A percentile compares a stretch with the other conserved stretches of the same genome.
Evolutionary conservation across 257 asterid genomes (phyloP).

Genomic region (Gentiana dahurica): DNA sequence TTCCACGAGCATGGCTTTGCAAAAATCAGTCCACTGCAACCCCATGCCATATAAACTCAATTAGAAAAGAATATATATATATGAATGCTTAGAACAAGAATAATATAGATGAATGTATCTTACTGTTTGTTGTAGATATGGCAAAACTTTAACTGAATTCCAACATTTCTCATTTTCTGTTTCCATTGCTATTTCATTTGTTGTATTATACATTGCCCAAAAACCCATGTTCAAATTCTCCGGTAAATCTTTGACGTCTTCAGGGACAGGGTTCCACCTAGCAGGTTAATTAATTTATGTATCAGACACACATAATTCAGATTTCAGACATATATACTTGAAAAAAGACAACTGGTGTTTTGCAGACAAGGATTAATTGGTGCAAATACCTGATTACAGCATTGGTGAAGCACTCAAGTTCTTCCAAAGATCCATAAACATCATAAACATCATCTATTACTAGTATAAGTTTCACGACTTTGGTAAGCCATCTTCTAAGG

Average conservation of each 20-base stretch:
- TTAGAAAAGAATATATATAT: conserved; percentile 39
- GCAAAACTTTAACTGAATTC: conserved; percentile 26
- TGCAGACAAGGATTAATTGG: conserved; percentile 30
- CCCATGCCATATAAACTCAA: conserved; percentile 55
- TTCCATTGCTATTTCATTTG: too few relatives aligned
- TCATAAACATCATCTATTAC: conserved; percentile 61
- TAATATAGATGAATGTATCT: neutral
- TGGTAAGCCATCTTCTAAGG: conserved; percentile 42
- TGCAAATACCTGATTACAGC: conserved; percentile 35
- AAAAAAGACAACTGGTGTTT: too few relatives aligned
- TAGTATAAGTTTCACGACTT: conserved; percentile 25
- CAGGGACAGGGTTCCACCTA: conserved; percentile 59
- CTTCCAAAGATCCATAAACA: conserved; percentile 29
- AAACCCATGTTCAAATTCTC: conserved; percentile 35
- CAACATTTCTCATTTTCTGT: conserved; percentile 39
- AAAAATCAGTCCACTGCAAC: too few relatives aligned
- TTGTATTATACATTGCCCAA: conserved; percentile 25
- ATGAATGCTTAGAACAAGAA: conserved; percentile 30
- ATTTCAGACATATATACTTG: too few relatives aligned
- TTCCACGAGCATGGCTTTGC: too few relatives aligned
- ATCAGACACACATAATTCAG: too few relatives aligned
- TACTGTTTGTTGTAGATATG: conserved; percentile 42
- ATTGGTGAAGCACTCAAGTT: too few relatives aligned
- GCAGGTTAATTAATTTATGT: too few relatives aligned
- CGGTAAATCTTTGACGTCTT: too few relatives aligned